These are phyloP conservation scores for Pseudocercospora ulei DNA, from an alignment of 2,329 filamentous ascomycete species.

Conservation along the genomic window DNA sequence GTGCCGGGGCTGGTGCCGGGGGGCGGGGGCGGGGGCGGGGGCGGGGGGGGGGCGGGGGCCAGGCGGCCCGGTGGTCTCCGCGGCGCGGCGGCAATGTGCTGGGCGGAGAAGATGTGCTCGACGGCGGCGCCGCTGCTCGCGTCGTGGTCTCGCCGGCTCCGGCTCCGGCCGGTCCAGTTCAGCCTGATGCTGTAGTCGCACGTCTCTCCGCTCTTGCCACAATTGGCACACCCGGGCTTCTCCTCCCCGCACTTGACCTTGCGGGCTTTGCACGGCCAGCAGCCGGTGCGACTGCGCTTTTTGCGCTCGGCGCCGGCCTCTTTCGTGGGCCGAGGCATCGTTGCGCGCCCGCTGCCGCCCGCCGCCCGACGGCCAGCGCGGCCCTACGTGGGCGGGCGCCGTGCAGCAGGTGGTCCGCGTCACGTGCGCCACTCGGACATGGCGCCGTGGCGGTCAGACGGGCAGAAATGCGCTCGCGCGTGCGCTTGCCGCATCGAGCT, in stretches of 20 bases:
- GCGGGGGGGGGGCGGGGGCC: conserved; percentile 19
- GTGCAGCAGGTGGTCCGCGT: too few relatives aligned
- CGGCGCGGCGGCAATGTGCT: conserved; percentile 27
- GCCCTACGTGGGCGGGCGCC: too few relatives aligned
- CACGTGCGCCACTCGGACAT: too few relatives aligned
- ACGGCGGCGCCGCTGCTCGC: conserved; percentile 19
- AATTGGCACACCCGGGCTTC: conserved; percentile 62
- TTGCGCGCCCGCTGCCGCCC: too few relatives aligned
- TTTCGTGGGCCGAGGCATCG: conserved; percentile 58
- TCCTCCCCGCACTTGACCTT: conserved; percentile 77
- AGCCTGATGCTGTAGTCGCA: conserved; percentile 75
- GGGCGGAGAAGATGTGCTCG: conserved; percentile 32
- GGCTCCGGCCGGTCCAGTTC: conserved; percentile 65
- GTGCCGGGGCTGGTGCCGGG: neutral
- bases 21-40: too few relatives aligned
- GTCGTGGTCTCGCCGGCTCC: conserved; percentile 47
- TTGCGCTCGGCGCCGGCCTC: conserved; percentile 56
- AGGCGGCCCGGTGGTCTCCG: conserved; percentile 21
- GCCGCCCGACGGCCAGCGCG: too few relatives aligned
- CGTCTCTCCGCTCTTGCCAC: conserved; percentile 48
- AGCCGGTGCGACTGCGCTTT: conserved; percentile 57
- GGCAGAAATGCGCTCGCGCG: too few relatives aligned
- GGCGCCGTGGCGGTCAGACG: too few relatives aligned
- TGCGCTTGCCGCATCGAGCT: too few relatives aligned
- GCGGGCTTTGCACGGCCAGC: conserved; percentile 67